Percentiles rank a stretch among this genome's conserved stretches.
phyloP scores from a whole-genome alignment of 1,284 basidiomycete genomes.

The Cutaneotrichosporon curvatum region DNA sequence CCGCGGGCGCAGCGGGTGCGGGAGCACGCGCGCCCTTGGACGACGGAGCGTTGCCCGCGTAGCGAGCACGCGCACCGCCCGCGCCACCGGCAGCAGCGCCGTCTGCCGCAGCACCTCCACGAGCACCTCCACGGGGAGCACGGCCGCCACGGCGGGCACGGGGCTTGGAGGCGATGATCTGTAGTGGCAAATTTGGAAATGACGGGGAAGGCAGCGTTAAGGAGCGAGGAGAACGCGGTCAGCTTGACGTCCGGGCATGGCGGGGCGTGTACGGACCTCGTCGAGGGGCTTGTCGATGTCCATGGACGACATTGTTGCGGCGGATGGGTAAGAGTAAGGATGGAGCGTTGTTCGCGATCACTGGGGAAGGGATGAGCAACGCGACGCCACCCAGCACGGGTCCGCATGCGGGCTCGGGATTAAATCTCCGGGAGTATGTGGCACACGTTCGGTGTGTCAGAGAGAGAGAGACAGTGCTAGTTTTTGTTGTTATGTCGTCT shows the following conservation, averaged over 20 bases:
- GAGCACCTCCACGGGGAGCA: slow-evolving; percentile 48
- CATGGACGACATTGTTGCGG: slow-evolving; percentile 40
- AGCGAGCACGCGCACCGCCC: slow-evolving; percentile 52
- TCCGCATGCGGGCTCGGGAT: too few relatives aligned
- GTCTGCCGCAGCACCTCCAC: slow-evolving; percentile 24
- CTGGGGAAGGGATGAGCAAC: too few relatives aligned
- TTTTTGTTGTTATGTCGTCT: neutral
- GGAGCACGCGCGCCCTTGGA: slow-evolving; percentile 11
- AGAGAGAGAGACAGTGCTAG: too few relatives aligned
- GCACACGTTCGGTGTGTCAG: too few relatives aligned
- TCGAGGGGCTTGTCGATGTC: slow-evolving; percentile 76
- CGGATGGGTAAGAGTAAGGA: slow-evolving; percentile 4
- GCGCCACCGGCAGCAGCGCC: slow-evolving; percentile 19
- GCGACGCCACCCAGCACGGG: too few relatives aligned
- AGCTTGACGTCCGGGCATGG: neutral
- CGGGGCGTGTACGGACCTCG: slow-evolving; percentile 55
- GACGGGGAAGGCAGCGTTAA: slow-evolving; percentile 2
- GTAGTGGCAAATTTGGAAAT: slow-evolving; percentile 6
- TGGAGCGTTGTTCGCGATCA: neutral
- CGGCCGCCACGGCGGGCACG: slow-evolving; percentile 49
- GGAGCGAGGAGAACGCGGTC: neutral
- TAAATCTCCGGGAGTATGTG: too few relatives aligned
- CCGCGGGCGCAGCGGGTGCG: slow-evolving; percentile 35
- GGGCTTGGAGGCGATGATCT: slow-evolving; percentile 67
- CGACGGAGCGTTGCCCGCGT: slow-evolving; percentile 27